Evolutionary conservation across 805 yeast species (phyloP), one percentile per base, ranked within the genome.

Genomic region (Scheffersomyces ergatensis): DNA sequence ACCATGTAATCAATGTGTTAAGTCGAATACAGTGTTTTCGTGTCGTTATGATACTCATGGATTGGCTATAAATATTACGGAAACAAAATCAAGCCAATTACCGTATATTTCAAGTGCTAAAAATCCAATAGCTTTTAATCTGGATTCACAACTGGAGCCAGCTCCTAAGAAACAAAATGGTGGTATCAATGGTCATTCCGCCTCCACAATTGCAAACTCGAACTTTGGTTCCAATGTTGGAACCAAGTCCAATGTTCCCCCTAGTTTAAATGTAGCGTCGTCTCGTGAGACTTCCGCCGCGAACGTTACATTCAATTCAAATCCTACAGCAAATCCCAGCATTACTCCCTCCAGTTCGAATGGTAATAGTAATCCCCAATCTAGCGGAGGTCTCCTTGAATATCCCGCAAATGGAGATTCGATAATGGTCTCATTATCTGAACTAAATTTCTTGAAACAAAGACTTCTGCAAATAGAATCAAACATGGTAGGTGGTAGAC

Each of bases 1-100:
- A 13, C 77, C 77, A 1, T 58, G 71, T 34, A 49, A 48, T 7
- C 43, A 50, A 3, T 65, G 72, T 48, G 36, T 52, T 29, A 62
- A 60, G 42, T 51, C 55, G 17, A 58, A 57, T 34, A 62, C 58
- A 13, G 52, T 32, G 5, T 39, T 34, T 9, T 6, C 35, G 11
- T 39, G 45, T 34, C 13, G 12, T 23, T 42, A 45, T 31, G 39
- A 32, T 26, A 38, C 35, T 20, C 27, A 30, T 5, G 29, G 20
- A 15, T 19, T 38, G 4, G 12, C 5, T 1, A 30, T 18, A 9
- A 17, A 19, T 37, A 20, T 11, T 34, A 19, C 34, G 13, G 36
- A 14, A 14, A 15, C 14, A 7, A 29, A 13, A 17, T 16, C 31
- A 8, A 33, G 14, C 3, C 18, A 30, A 3, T 33, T 44, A 3